Percentiles rank a stretch among this genome's conserved stretches.
Evolutionary conservation across 176 grass and related monocot species (phyloP).

Genomic region (Metroxylon sagu): DNA sequence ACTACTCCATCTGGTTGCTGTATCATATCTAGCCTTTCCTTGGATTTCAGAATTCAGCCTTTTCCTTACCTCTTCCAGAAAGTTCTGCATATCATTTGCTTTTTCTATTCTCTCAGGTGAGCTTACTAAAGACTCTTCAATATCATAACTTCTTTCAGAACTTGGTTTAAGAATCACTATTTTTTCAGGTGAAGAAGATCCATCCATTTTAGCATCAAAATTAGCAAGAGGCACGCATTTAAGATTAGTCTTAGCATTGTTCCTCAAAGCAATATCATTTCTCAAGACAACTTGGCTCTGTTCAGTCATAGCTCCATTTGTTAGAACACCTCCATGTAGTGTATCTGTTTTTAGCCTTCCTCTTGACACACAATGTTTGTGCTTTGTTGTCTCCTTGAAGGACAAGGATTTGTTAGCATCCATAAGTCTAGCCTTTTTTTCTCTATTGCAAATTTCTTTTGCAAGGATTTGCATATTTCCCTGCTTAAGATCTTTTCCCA

Average conservation of each 20-base stretch:
- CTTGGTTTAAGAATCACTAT: constrained; percentile 89
- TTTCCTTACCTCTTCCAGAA: constrained; percentile 89
- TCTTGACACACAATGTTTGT: not conserved
- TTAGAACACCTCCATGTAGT: not conserved
- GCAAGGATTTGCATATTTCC: constrained; percentile 14
- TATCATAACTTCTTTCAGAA: constrained; percentile 48
- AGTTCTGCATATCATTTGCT: constrained; percentile 73
- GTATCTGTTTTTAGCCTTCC: not conserved
- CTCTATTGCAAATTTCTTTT: constrained; percentile 14
- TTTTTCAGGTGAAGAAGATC: constrained; percentile 43
- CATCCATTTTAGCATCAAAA: constrained; percentile 32
- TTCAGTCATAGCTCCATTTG: not conserved
- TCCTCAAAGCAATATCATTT: constrained; percentile 4
- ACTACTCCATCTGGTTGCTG: constrained; percentile 18
- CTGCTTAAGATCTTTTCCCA: constrained; percentile 25
- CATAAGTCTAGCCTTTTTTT: constrained; percentile 13
- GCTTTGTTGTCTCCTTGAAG: not conserved
- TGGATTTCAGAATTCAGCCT: constrained; percentile 72
- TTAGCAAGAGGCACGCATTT: constrained; percentile 25
- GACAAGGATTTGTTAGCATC: constrained; percentile 7
- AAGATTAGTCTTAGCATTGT: constrained; percentile 13
- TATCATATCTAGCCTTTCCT: constrained; percentile 34
- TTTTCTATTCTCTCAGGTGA: constrained; percentile 79
- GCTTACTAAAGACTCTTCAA: constrained; percentile 59
- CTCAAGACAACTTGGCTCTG: not conserved